Evolutionary conservation across 2,329 filamentous ascomycete species (phyloP), one percentile per base, ranked within the genome.

Genomic region (Ambrosiella xylebori): DNA sequence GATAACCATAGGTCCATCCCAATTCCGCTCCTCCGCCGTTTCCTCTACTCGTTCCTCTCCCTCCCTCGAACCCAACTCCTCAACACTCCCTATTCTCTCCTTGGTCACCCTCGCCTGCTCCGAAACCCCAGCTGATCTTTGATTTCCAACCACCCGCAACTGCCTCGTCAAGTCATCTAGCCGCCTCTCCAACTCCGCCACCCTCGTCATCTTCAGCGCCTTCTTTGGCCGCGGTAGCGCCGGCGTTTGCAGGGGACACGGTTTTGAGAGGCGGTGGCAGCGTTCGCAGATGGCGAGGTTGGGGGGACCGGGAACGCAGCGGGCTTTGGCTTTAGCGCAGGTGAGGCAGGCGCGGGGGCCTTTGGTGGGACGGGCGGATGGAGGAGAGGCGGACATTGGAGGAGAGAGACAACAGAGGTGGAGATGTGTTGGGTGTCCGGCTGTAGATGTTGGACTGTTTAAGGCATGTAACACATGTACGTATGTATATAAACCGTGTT

Each of bases 291-390:
- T 73, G 57, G 68, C 66, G 39, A 64, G 66, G 5, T 65, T 68
- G 12, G 66, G 64, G 8, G 71, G 70, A 2, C 74, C 71, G 0
- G 72, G 68, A 35, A 75, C 71, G 50, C 75, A 77, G 63, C 74
- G 69, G 37, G 74, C 71, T 64, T 77, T 77, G n/a, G 75, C 75
- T 62, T 72, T 75, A 60, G 75, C 75, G 63, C 75, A 77, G 1
- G 74, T 76, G 1, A 68, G 68, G 63, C 75, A 77, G 49, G 75
- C 75, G 62, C 73, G 72, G 2, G 75, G 74, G 11, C 74, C 74
- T 61, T 71, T 74, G 63, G 52, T 56, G 60, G 19, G 47, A 9
- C 13, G 47, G 15, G 47, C 1, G 27, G 62, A 53, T 54, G 61
- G 15, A 3, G 19, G 11, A 3, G 47, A 9, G 9, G 5, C 6